A percentile compares a stretch with the other conserved stretches of the same genome.
These are phyloP conservation scores for Aspergillus persii DNA, from an alignment of 2,329 filamentous ascomycete species.

Conservation along the genomic window DNA sequence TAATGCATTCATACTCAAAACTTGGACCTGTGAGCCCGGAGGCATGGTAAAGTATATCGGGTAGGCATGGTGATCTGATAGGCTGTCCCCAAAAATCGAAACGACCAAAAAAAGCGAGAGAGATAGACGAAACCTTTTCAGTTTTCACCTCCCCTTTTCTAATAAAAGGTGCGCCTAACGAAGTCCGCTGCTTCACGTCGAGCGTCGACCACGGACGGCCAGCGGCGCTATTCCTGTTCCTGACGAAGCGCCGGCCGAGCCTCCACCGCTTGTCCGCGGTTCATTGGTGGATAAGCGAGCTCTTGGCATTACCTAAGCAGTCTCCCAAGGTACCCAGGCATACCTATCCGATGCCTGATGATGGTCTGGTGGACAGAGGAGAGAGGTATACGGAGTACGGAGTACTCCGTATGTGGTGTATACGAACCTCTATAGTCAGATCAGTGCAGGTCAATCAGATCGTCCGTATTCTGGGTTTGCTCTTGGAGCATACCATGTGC, in stretches of 20 bases:
- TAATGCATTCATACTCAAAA: neutral
- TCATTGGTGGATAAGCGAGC: neutral
- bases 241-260: conserved; percentile 11
- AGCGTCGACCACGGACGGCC: neutral
- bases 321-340: neutral
- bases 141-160: neutral
- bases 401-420: too few species aligned
- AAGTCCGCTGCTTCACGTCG: neutral
- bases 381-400: too few species aligned
- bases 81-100: neutral
- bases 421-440: too few species aligned
- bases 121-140: neutral
- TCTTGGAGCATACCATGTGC: too few species aligned
- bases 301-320: neutral
- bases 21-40: neutral
- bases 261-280: conserved; percentile 17
- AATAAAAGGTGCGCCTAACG: neutral
- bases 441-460: too few species aligned
- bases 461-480: too few species aligned
- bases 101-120: neutral
- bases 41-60: neutral
- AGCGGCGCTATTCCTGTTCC: conserved; percentile 31
- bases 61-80: neutral
- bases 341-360: too few species aligned
- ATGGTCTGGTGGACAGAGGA: too few species aligned